Percentiles rank a stretch among this genome's conserved stretches.
Conservation (phyloP, 345 rosid species). For the Hibiscus syriacus region DNA sequence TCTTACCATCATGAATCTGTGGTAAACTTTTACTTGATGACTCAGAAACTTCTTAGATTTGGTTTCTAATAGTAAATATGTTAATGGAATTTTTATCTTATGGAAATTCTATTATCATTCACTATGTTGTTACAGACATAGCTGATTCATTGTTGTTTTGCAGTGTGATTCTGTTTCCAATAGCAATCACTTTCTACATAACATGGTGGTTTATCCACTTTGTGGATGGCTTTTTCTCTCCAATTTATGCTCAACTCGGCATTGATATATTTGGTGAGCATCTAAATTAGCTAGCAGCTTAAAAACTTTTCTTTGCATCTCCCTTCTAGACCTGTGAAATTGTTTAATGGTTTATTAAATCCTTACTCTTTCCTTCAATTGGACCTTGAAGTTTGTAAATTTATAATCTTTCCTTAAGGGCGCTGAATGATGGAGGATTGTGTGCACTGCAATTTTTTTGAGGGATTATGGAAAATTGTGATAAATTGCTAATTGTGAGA, state of each 20-base stretch:
- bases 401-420: background rate
- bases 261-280: conserved; percentile 81
- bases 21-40: background rate
- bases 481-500: too few species aligned
- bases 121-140: conserved; percentile 3
- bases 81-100: too few species aligned
- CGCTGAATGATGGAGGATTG: background rate
- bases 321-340: background rate
- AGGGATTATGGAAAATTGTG: background rate
- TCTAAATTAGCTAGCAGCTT: background rate
- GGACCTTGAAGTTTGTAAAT: background rate
- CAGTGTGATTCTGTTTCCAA: conserved; percentile 94
- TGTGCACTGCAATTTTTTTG: background rate
- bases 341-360: background rate
- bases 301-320: background rate
- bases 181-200: too few species aligned
- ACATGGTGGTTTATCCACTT: too few species aligned
- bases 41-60: too few species aligned
- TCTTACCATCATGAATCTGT: background rate
- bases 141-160: conserved; percentile 29
- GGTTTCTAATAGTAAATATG: too few species aligned
- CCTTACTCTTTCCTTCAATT: background rate
- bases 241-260: conserved; percentile 89
- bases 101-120: background rate
- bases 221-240: too few species aligned